Base-by-base conservation (phyloP, 2,329 filamentous ascomycete species). In the Alternaria incomplexa region DNA sequence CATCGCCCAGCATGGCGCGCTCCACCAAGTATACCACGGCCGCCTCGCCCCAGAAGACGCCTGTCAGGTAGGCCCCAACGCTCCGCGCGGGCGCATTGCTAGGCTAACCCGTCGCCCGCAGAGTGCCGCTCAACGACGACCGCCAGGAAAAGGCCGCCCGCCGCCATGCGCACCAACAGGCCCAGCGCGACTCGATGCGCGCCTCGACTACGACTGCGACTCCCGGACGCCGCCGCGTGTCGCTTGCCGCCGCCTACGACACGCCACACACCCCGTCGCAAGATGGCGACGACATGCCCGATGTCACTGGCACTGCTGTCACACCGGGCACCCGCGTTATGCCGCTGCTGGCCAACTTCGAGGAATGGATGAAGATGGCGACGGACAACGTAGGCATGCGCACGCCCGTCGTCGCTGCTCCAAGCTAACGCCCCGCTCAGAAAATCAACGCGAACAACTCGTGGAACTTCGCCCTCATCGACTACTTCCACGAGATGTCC, bases 351-450 rank as follows among this genome's bases (percentile, higher is more conserved):
- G 96, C 96, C 75, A 99, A 99, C 81, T 99, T 98, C 74, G 96
- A 99, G 80, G 96, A 99, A 79, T 98, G 95, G 96, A 98, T 99
- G 93, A 99, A 98, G 86, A 97, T 99, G 93, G 96, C 96, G 3
- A 98, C 96, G 15, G 96, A 99, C 83, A 99, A 99, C 74, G 79
- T 80, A 74, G 53, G 67, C 58, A 48, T 22, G 13, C 44, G 15
- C 5, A 5, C 12, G n/a, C 20, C 15, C 20, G 5, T 28, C 6
- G 13, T 15, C 52, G 17, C 36, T 40, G 36, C 28, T 60, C 56
- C 22, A 61, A 55, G 51, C 63, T 73, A 63, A 72, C 62, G 9
- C 48, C 17, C 15, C 30, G 30, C 30, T 17, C 55, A 81, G 77
- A 86, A 85, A 79, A 99, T 99, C 85, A 99, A 98, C 79, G 95